phyloP scores from a whole-genome alignment of 129 eudicot species.

The Pseudognaphalium luteoalbum region DNA sequence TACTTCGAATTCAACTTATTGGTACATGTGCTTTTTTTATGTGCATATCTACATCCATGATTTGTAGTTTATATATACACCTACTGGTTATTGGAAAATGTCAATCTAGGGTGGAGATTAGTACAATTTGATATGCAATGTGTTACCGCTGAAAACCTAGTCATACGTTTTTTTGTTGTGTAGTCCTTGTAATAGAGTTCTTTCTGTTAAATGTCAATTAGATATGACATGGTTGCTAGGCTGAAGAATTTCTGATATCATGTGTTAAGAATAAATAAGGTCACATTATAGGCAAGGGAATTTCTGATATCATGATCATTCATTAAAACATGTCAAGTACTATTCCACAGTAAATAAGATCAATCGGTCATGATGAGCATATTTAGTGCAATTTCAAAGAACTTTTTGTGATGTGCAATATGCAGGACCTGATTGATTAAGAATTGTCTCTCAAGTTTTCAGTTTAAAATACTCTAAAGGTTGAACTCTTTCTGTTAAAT shows the following conservation, averaged over 20 bases:
- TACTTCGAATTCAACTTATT: constrained; percentile 8
- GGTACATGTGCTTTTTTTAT: neutral
- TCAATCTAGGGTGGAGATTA: neutral
- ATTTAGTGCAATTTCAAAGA: neutral
- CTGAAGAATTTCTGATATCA: neutral
- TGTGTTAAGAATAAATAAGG: too few relatives aligned
- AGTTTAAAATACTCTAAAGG: neutral
- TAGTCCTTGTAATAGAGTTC: too few relatives aligned
- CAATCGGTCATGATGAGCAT: constrained; percentile 2
- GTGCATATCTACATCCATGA: neutral
- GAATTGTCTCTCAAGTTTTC: neutral
- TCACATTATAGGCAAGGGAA: neutral
- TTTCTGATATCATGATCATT: too few relatives aligned
- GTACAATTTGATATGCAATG: neutral
- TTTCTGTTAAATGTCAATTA: too few relatives aligned
- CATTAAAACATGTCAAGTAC: neutral
- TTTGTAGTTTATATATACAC: neutral
- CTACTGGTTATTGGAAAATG: neutral
- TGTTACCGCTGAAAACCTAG: too few relatives aligned
- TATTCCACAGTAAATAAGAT: neutral
- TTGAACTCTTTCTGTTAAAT: constrained; percentile 2
- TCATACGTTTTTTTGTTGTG: too few relatives aligned
- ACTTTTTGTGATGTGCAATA: constrained; percentile 18
- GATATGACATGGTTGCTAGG: constrained; percentile 10
- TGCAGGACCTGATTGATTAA: neutral